A percentile compares a stretch with the other conserved stretches of the same genome.
phyloP scores from a whole-genome alignment of 2,329 filamentous ascomycete genomes.

The Neofusicoccum ribis region DNA sequence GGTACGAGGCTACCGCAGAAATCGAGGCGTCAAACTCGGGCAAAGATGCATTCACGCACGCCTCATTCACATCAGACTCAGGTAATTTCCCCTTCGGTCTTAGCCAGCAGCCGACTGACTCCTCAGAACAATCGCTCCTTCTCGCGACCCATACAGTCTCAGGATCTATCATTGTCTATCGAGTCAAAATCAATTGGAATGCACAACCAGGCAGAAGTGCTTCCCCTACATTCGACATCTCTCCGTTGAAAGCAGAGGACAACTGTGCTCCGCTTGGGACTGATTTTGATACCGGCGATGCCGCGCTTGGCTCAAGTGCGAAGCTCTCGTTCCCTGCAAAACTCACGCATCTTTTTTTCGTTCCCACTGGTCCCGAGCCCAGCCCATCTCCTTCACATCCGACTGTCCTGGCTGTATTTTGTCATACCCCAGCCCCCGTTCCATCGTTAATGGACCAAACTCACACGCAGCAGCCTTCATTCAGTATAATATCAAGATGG shows the following conservation, averaged over 20 bases:
- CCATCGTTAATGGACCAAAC: constrained; percentile 41
- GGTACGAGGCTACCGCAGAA: constrained; percentile 72
- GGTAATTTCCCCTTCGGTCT: constrained; percentile 48
- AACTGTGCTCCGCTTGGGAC: constrained; percentile 32
- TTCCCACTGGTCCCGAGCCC: constrained; percentile 65
- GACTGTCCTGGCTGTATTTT: constrained; percentile 72
- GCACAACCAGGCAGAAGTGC: constrained; percentile 56
- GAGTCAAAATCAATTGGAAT: constrained; percentile 74
- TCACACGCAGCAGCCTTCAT: constrained; percentile 63
- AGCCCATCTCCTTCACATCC: constrained; percentile 56
- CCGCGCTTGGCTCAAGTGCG: constrained; percentile 28
- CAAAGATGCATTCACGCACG: constrained; percentile 45
- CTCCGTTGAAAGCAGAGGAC: constrained; percentile 32
- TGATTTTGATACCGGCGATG: constrained; percentile 26
- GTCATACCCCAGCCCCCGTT: constrained; percentile 49
- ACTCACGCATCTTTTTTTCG: constrained; percentile 72
- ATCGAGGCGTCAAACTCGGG: constrained; percentile 71
- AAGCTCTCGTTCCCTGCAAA: constrained; percentile 33
- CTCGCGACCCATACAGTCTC: constrained; percentile 69
- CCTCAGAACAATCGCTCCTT: constrained; percentile 53
- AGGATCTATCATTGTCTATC: constrained; percentile 72
- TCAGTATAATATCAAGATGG: constrained; percentile 82
- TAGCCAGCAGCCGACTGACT: constrained; percentile 21
- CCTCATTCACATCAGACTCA: constrained; percentile 61
- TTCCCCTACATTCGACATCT: constrained; percentile 34